Evolutionary conservation across 148 eudicot genomes (phyloP).

Genomic region (Amaranthus hypochondriacus): DNA sequence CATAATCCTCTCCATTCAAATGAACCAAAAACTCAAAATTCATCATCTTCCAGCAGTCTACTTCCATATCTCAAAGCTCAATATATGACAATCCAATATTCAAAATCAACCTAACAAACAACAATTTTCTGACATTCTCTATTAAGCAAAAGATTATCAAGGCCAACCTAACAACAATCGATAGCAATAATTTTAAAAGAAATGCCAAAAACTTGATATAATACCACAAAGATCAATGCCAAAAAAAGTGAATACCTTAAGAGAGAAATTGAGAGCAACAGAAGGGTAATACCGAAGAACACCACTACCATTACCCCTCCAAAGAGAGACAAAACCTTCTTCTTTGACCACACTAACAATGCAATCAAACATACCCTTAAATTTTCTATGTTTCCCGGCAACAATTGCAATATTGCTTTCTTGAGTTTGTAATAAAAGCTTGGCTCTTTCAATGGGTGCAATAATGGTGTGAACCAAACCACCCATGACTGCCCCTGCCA

Average conservation of each 20-base stretch:
- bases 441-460: slow-evolving; percentile 90
- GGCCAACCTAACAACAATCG: neutral
- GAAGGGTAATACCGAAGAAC: slow-evolving; percentile 93
- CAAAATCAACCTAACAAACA: neutral
- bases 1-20: neutral
- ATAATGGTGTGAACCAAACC: slow-evolving; percentile 92
- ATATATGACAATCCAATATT: neutral
- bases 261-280: slow-evolving; percentile 94
- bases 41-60: neutral
- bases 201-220: neutral
- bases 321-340: slow-evolving; percentile 72
- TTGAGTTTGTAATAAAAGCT: slow-evolving; percentile 86
- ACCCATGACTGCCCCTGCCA: slow-evolving; percentile 91
- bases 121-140: neutral
- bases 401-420: slow-evolving; percentile 80
- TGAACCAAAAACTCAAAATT: neutral
- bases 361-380: slow-evolving; percentile 89
- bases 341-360: slow-evolving; percentile 54
- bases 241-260: slow-evolving; percentile 49
- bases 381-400: slow-evolving; percentile 55
- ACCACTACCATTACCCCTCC: slow-evolving; percentile 97
- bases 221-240: neutral
- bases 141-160: neutral
- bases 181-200: neutral
- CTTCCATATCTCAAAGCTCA: neutral